phyloP scores from a whole-genome alignment of 1,284 basidiomycete genomes.

The Apiotrichum mycotoxinovorans region DNA sequence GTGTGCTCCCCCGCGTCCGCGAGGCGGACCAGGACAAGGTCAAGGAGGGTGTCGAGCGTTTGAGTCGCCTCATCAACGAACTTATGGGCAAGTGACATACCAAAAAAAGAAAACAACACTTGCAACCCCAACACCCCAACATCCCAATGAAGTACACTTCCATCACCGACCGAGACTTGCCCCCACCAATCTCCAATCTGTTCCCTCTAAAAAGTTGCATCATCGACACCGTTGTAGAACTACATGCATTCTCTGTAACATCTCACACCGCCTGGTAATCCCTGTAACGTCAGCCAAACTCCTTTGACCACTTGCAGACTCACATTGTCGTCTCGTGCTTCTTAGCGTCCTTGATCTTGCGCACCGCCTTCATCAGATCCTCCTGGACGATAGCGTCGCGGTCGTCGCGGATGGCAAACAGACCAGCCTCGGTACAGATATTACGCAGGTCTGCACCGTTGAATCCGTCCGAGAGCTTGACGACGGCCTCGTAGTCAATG shows the following conservation, averaged over 20 bases:
- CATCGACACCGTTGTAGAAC: background rate
- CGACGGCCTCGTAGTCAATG: slow-evolving; percentile 94
- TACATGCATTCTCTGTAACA: slow-evolving; percentile 7
- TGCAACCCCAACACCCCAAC: background rate
- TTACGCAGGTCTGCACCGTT: slow-evolving; percentile 96
- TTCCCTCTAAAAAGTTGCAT: slow-evolving; percentile 4
- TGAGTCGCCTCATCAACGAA: slow-evolving; percentile 29
- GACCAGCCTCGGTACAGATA: slow-evolving; percentile 95
- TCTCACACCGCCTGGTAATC: slow-evolving; percentile 37
- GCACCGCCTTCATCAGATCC: slow-evolving; percentile 94
- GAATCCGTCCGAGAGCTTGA: slow-evolving; percentile 91
- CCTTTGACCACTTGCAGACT: background rate
- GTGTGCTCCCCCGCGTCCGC: slow-evolving; percentile 55
- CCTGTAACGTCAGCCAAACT: slow-evolving; percentile 11
- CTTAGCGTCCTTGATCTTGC: slow-evolving; percentile 93
- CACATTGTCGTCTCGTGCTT: slow-evolving; percentile 68
- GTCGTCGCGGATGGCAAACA: slow-evolving; percentile 98
- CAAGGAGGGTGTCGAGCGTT: slow-evolving; percentile 60
- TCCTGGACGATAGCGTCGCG: slow-evolving; percentile 88
- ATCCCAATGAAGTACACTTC: background rate
- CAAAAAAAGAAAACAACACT: slow-evolving; percentile 4
- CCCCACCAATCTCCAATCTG: background rate
- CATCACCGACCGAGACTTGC: background rate
- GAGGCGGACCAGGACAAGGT: slow-evolving; percentile 59
- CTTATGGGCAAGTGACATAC: slow-evolving; percentile 11